These are phyloP conservation scores for Anacardium occidentale DNA, from an alignment of 345 rosid species.

Conservation along the genomic window DNA sequence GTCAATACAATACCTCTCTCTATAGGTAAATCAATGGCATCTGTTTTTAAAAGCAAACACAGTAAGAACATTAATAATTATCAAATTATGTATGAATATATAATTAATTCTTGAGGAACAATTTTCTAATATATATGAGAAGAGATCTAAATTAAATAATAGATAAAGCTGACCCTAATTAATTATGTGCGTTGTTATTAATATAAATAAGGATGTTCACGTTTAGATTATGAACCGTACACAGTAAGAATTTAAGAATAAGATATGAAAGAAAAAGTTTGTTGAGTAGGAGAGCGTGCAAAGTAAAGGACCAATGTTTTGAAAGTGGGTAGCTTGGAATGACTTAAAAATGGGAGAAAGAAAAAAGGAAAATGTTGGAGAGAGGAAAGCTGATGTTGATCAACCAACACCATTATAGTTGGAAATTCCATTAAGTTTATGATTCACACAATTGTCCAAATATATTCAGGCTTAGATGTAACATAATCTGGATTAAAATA, in stretches of 20 bases:
- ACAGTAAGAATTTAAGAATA: not conserved
- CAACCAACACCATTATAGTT: constrained; percentile 11
- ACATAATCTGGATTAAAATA: too few relatives aligned
- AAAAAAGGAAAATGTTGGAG: not conserved
- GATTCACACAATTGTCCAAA: too few relatives aligned
- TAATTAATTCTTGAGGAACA: too few relatives aligned
- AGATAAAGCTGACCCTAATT: too few relatives aligned
- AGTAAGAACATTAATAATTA: too few relatives aligned
- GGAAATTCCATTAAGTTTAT: not conserved
- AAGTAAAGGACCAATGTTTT: not conserved
- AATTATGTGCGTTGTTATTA: not conserved
- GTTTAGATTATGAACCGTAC: constrained; percentile 1
- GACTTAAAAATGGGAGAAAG: constrained; percentile 10
- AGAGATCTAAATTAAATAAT: too few relatives aligned
- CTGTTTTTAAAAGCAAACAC: too few relatives aligned
- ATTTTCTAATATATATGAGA: too few relatives aligned
- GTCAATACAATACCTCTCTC: too few relatives aligned
- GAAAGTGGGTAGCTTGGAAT: constrained; percentile 12
- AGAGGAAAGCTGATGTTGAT: constrained; percentile 4
- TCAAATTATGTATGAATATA: too few relatives aligned
- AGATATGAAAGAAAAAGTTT: not conserved
- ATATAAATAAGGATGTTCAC: not conserved
- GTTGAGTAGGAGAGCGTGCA: not conserved
- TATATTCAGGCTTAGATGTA: not conserved
- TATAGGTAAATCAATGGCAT: too few relatives aligned